Percentiles rank a stretch among this genome's conserved stretches.
These are phyloP conservation scores for Marasmius oreades DNA, from an alignment of 1,284 basidiomycete genomes.

Conservation along the genomic window DNA sequence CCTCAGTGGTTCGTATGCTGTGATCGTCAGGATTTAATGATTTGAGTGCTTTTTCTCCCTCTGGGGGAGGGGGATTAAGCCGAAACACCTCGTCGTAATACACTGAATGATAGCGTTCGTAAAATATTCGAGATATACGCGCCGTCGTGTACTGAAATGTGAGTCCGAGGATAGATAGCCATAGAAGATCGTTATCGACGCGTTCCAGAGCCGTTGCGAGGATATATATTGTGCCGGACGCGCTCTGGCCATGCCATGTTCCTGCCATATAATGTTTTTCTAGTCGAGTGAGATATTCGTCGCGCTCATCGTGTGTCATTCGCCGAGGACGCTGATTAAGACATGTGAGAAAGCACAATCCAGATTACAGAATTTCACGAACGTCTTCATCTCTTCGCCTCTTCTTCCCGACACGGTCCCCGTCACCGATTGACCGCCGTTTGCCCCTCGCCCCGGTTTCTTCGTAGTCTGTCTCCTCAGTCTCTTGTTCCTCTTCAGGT, in stretches of 20 bases:
- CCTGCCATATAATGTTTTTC: slow-evolving; percentile 86
- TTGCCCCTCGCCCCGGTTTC: slow-evolving; percentile 48
- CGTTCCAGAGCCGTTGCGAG: slow-evolving; percentile 88
- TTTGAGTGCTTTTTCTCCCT: slow-evolving; percentile 41
- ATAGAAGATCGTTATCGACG: slow-evolving; percentile 90
- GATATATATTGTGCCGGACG: slow-evolving; percentile 86
- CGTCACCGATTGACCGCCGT: slow-evolving; percentile 46
- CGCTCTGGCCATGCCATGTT: slow-evolving; percentile 87
- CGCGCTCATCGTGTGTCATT: slow-evolving; percentile 69
- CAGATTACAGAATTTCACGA: slow-evolving; percentile 16
- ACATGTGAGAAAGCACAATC: slow-evolving; percentile 1
- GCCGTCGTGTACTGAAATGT: slow-evolving; percentile 91
- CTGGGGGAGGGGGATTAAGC: slow-evolving; percentile 63
- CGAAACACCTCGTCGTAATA: slow-evolving; percentile 90
- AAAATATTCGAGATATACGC: slow-evolving; percentile 82
- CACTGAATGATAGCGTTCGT: slow-evolving; percentile 77
- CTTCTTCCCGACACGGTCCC: slow-evolving; percentile 46
- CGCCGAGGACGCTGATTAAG: slow-evolving; percentile 31
- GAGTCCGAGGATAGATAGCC: slow-evolving; percentile 92
- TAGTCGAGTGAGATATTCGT: slow-evolving; percentile 58
- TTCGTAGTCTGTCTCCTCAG: slow-evolving; percentile 47
- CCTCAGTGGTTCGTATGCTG: slow-evolving; percentile 77
- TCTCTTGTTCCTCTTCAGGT: slow-evolving; percentile 42
- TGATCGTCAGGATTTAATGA: slow-evolving; percentile 75
- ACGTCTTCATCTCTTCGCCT: slow-evolving; percentile 45